These are phyloP conservation scores for Pseudogymnoascus sp. DNA, from an alignment of 2,329 filamentous ascomycete genomes.

Conservation along the genomic window DNA sequence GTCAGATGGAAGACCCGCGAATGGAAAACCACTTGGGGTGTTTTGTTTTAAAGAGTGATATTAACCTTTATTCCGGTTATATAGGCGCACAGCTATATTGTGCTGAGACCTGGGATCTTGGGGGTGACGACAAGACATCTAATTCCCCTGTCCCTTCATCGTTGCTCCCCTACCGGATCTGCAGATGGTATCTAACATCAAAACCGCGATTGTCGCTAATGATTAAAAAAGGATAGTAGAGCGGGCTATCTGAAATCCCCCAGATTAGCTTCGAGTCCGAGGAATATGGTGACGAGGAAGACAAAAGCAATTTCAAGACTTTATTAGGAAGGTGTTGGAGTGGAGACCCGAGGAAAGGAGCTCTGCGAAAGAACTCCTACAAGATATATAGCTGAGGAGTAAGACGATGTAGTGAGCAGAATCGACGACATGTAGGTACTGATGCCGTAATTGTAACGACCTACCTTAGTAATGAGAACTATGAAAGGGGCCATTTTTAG, in stretches of 20 bases:
- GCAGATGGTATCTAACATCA: background rate
- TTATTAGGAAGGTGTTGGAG: constrained; percentile 32
- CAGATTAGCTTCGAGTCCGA: background rate
- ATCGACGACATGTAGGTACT: background rate
- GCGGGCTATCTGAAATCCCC: background rate
- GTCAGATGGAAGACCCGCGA: background rate
- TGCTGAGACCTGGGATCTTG: background rate
- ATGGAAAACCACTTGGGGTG: background rate
- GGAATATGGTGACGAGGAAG: constrained; percentile 17
- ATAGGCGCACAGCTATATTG: background rate
- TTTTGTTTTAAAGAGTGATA: background rate
- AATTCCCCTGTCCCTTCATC: background rate
- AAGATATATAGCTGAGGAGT: background rate
- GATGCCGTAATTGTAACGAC: background rate
- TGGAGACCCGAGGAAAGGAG: constrained; percentile 27
- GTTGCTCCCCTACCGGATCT: background rate
- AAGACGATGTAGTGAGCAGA: background rate
- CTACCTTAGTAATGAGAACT: background rate
- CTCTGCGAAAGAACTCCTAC: background rate
- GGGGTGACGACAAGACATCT: background rate
- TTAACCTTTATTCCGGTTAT: background rate
- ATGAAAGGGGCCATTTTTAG: background rate
- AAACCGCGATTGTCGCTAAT: background rate
- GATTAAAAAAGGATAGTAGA: background rate
- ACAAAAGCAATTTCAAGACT: constrained; percentile 26